Evolutionary conservation across 208 protist species (phyloP).

Genomic region (Giardia duodenalis): DNA sequence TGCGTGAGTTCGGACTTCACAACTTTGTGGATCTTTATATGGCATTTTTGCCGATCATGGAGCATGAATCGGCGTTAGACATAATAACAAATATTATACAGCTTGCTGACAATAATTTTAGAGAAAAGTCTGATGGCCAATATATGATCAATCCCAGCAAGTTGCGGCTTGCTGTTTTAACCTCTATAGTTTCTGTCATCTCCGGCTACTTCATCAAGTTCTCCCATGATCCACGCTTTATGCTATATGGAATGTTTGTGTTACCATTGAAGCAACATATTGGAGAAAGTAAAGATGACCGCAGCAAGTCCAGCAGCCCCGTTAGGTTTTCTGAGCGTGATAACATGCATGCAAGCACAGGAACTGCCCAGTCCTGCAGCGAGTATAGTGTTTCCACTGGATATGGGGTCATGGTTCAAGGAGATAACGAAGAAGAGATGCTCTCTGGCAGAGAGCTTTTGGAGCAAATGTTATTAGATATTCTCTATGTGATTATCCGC

Average conservation of each 20-base stretch:
- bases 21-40: background rate
- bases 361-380: no score
- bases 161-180: background rate
- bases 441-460: background rate
- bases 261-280: background rate
- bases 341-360: no score
- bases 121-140: background rate
- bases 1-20: background rate
- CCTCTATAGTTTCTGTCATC: background rate
- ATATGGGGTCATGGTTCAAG: no score
- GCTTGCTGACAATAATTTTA: background rate
- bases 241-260: background rate
- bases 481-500: background rate
- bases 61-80: background rate
- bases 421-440: no score
- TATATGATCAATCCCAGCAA: background rate
- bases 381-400: no score
- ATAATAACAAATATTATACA: background rate
- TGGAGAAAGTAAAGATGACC: background rate
- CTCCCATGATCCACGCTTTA: background rate
- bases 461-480: background rate
- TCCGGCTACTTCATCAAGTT: background rate
- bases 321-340: background rate
- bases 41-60: background rate
- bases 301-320: background rate